Evolutionary conservation across 2,329 filamentous ascomycete genomes (phyloP), one percentile per base, ranked within the genome.

Genomic region (Rhytidhysteron rufulum): DNA sequence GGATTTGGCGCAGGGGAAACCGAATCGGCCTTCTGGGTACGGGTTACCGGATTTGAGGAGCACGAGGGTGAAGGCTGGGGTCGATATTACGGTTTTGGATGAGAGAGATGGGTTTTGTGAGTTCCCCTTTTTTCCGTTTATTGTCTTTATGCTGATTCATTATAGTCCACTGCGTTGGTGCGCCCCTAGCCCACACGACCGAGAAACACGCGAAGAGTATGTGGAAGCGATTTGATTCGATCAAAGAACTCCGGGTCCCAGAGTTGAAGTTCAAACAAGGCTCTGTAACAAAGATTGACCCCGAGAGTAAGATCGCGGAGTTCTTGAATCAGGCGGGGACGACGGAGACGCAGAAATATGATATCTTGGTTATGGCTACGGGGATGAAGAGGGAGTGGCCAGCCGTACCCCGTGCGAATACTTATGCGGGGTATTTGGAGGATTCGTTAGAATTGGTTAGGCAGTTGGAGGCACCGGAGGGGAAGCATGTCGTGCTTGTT

Each of bases 81-180:
- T 87, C 11, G 76, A 88, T 27, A 81, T 90, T 37, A 88, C 83
- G 17, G 75, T 90, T 17, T 80, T 87, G 18, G 85, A 90, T 53
- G 84, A 89, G 62, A 72, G 84, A n/a, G 86, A 90, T 69, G 86
- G 86, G n/a, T 89, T 81, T 61, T 89, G 85, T 89, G 70, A 53
- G 82, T 49, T 31, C 44, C 30, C 19, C 20, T 39, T 18, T 45
- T 32, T 44, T 21, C 17, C 29, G 31, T 15, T 16, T 46, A 37
- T 40, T 31, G 24, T 31, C 43, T 20, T 13, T 30, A 19, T 48
- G 52, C 54, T 60, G 34, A 59, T 35, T 36, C 35, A 29, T 41
- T 40, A 22, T 43, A 88, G 85, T 81, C 63, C 86, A 91, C 62
- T 63, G 86, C 19, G 88, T 91, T 53, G 85, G 86, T 36, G 80